Base-by-base conservation (phyloP, 108 stramenopile genomes). In the Bacterosira constricta region DNA sequence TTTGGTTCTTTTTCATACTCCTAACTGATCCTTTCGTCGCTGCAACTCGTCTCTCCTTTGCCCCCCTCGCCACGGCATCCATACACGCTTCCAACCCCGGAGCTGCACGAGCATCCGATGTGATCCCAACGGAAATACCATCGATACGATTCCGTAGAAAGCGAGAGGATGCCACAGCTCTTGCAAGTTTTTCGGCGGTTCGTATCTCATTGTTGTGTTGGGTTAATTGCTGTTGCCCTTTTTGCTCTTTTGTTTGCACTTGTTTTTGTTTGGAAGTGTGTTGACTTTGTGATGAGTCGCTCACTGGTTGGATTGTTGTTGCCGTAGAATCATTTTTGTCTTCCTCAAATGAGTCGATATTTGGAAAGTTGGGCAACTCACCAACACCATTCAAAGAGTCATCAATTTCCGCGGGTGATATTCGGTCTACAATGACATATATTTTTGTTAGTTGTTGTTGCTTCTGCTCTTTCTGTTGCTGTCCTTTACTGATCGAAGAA, bases 61-160 rank as follows among this genome's bases (percentile, higher is more conserved):
- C 72, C 11, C 78, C 79, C 26, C 79, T 26, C 25, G 51, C 49
- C 9, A 90, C 75, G 13, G 87, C 83, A 46, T 90, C 63, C 71
- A 82, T 65, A 52, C 89, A 90, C 7, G 78, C 75, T 52, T 90
- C 89, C 9, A 90, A 39, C 20, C 86, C 89, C 8, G 89, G 89
- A 26, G 89, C 83, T 1, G 86, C 81, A 2, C 83, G 83, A 29
- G 51, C 42, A 66, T 86, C 80, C 37, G 85, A 65, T 10, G 85
- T 51, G 12, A 86, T 18, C 10, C 85, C 85, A 1, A 90, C 68
- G 9, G 86, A 77, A 17, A 88, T 64, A 6, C 87, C 90, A 41
- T 88, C 73, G 25, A 81, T 61, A 4, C 66, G 30, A 17, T 46
- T 42, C n/a, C 87, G 80, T 8, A 88, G 65, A 8, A 63, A 44